Percentiles rank a stretch among this genome's conserved stretches.
These are phyloP conservation scores for Anthoceros angustus DNA, from an alignment of 225 moss, liverwort and hornwort species.

Conservation along the genomic window DNA sequence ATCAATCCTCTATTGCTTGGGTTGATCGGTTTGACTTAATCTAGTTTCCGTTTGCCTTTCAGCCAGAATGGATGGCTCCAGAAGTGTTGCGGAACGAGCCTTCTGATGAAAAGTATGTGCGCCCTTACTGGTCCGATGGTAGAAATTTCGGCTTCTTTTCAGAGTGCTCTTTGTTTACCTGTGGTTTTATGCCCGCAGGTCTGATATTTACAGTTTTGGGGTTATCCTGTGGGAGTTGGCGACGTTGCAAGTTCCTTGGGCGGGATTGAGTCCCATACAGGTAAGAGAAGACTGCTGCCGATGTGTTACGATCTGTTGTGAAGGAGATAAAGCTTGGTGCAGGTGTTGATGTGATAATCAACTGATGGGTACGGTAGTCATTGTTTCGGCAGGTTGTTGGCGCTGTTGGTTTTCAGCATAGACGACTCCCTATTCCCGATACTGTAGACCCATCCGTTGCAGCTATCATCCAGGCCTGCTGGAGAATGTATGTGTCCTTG, in stretches of 20 bases:
- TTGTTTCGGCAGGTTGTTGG: conserved; percentile 57
- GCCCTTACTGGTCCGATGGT: not conserved
- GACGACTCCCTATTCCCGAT: conserved; percentile 64
- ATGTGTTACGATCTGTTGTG: not conserved
- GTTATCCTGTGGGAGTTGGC: conserved; percentile 95
- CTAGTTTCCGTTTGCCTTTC: conserved; percentile 9
- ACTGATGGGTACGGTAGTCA: not conserved
- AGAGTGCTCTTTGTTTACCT: not conserved
- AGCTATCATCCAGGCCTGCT: conserved; percentile 73
- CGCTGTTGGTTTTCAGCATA: conserved; percentile 90
- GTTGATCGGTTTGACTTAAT: too few relatives aligned
- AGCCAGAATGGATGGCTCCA: conserved; percentile 99
- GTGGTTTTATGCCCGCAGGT: conserved; percentile 23
- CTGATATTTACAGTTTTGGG: conserved; percentile 95
- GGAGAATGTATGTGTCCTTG: conserved; percentile 54
- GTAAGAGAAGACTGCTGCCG: conserved; percentile 11
- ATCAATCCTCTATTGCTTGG: too few relatives aligned
- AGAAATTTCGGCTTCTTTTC: not conserved
- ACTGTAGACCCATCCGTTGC: conserved; percentile 41
- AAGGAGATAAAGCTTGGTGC: too few relatives aligned
- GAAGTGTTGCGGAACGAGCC: conserved; percentile 94
- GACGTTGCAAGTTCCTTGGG: conserved; percentile 93
- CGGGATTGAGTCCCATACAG: conserved; percentile 96
- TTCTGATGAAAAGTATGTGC: conserved; percentile 85
- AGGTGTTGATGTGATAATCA: not conserved